These are phyloP conservation scores for Ophiosphaerella herpotricha DNA, from an alignment of 2,329 filamentous ascomycete species.

Conservation along the genomic window DNA sequence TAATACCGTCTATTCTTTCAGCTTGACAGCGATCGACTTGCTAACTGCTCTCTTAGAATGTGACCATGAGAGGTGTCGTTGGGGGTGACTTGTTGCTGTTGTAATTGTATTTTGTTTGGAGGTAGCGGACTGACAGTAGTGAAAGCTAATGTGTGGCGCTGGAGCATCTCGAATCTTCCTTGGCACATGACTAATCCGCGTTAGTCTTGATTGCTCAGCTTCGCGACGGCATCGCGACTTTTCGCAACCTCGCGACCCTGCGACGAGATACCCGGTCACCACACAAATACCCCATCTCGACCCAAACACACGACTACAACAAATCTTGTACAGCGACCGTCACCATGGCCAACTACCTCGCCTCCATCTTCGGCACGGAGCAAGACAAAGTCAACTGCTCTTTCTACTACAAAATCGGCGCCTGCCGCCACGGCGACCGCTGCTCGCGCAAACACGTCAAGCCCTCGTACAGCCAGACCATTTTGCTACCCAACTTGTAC, in stretches of 20 bases:
- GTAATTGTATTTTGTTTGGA: too few relatives aligned
- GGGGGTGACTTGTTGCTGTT: too few relatives aligned
- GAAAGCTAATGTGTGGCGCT: too few relatives aligned
- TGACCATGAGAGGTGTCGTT: too few relatives aligned
- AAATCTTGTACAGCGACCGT: background rate
- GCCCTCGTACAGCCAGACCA: conserved; percentile 95
- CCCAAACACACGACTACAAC: background rate
- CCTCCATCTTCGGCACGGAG: conserved; percentile 99
- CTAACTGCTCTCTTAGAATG: too few relatives aligned
- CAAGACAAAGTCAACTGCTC: conserved; percentile 99
- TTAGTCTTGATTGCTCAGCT: conserved; percentile 13
- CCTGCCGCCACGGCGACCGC: conserved; percentile 96
- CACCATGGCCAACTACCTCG: conserved; percentile 94
- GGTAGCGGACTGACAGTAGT: too few relatives aligned
- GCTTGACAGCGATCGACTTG: too few relatives aligned
- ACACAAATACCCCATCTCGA: conserved; percentile 3
- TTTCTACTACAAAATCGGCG: conserved; percentile 99
- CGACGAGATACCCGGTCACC: conserved; percentile 6
- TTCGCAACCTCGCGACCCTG: conserved; percentile 9
- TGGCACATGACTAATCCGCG: conserved; percentile 13
- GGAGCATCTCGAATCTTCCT: conserved; percentile 5
- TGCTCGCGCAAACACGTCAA: conserved; percentile 99
- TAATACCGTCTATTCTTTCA: too few relatives aligned
- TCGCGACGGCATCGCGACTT: conserved; percentile 24
- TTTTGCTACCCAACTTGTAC: conserved; percentile 97